A percentile compares a stretch with the other conserved stretches of the same genome.
These are phyloP conservation scores for Punctularia strigosozonata DNA, from an alignment of 768 basidiomycete species.

Conservation along the genomic window DNA sequence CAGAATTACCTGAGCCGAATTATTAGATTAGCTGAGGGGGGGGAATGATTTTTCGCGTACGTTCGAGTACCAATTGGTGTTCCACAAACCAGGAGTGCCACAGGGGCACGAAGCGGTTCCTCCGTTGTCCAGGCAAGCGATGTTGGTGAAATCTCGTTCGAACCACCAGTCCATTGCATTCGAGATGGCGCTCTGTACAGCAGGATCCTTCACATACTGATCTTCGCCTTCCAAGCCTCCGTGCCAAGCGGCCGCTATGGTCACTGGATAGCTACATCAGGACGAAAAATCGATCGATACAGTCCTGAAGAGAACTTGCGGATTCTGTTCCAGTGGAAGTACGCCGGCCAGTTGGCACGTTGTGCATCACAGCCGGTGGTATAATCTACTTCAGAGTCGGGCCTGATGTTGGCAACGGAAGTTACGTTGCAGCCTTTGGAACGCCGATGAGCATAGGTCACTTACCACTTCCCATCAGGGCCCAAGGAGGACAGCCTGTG, in stretches of 20 bases:
- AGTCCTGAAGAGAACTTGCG: constrained; percentile 19
- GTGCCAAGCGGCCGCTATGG: constrained; percentile 46
- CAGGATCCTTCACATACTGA: constrained; percentile 28
- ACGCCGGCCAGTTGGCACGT: constrained; percentile 61
- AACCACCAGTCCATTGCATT: constrained; percentile 56
- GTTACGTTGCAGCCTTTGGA: too few species aligned
- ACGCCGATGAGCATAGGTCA: too few species aligned
- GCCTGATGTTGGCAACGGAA: constrained; percentile 44
- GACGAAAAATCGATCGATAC: background rate
- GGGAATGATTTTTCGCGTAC: constrained; percentile 18
- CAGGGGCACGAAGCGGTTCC: constrained; percentile 45
- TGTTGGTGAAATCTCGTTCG: constrained; percentile 39
- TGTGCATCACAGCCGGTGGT: constrained; percentile 49
- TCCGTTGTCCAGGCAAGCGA: constrained; percentile 42
- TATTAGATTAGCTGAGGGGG: background rate
- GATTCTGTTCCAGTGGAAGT: constrained; percentile 43
- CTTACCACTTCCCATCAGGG: background rate
- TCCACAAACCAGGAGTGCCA: constrained; percentile 39
- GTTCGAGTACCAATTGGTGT: constrained; percentile 56
- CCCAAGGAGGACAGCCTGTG: background rate
- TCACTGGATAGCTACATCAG: constrained; percentile 19
- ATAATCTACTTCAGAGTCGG: constrained; percentile 45
- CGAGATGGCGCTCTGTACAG: constrained; percentile 28
- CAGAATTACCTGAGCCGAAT: constrained; percentile 35
- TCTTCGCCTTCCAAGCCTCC: constrained; percentile 31